Base-by-base conservation (phyloP, 306 rosid genomes). In the Begonia loranthoides region DNA sequence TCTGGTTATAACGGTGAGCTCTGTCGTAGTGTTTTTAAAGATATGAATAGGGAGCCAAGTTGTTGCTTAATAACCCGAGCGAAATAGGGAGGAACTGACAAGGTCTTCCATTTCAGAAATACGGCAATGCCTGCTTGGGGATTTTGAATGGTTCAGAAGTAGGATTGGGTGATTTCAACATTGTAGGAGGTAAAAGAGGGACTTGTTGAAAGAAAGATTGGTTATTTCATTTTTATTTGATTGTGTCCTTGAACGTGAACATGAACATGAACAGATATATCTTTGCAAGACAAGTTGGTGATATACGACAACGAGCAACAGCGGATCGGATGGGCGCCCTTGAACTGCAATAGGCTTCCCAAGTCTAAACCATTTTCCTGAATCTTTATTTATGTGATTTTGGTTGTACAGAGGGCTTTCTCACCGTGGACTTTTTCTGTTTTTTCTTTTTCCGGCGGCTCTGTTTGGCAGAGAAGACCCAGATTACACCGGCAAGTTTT, bases 51-150 rank as follows among this genome's bases (percentile, higher is more conserved):
- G 13, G 34, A 16, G n/a, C 10, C n/a, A n/a, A n/a, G n/a, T n/a
- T n/a, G n/a, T n/a, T n/a, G n/a, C n/a, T n/a, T n/a, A n/a, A n/a
- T n/a, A n/a, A n/a, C n/a, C n/a, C n/a, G n/a, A n/a, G n/a, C n/a
- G n/a, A n/a, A n/a, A n/a, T n/a, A n/a, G n/a, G n/a, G n/a, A n/a
- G n/a, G n/a, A n/a, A n/a, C 56, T 75, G 60, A 75, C 57, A 41
- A 21, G 46, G 8, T 64, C 15, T 45, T 56, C 50, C 13, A 41
- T 55, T 59, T 54, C 76, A 89, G 95, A 40, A 62, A 66, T 8
- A 13, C 13, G 87, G 84, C 50, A 77, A 74, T 45, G 93, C 57
- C 12, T 84, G 97, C 75, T 70, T 89, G 54, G 97, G 97, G 17
- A 82, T 89, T 61, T 71, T 84, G 60, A 28, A 84, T 15, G 81